These are phyloP conservation scores for Dryas octopetala DNA, from an alignment of 306 rosid species.

Conservation along the genomic window DNA sequence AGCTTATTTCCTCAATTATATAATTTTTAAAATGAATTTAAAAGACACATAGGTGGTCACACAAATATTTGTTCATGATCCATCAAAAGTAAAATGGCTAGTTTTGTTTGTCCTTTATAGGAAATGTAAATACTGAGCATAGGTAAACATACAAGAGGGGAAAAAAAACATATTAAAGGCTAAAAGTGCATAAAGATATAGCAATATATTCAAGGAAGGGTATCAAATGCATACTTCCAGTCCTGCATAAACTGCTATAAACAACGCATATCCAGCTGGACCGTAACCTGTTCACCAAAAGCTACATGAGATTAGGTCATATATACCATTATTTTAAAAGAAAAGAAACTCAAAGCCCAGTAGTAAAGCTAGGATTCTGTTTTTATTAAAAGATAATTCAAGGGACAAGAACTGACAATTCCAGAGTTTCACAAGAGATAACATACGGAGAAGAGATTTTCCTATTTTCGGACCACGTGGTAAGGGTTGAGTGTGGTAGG, in stretches of 20 bases:
- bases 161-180: background rate
- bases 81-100: too few relatives aligned
- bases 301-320: background rate
- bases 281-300: slow-evolving; percentile 78
- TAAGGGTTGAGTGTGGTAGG: background rate
- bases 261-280: slow-evolving; percentile 89
- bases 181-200: background rate
- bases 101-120: background rate
- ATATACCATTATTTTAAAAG: background rate
- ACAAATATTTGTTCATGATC: background rate
- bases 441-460: background rate
- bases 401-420: background rate
- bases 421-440: background rate
- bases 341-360: background rate
- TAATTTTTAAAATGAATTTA: background rate
- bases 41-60: background rate
- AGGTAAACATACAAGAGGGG: background rate
- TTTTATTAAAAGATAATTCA: background rate
- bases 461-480: background rate
- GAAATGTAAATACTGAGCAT: background rate
- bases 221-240: slow-evolving; percentile 59
- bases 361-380: background rate
- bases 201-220: slow-evolving; percentile 13
- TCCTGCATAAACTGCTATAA: slow-evolving; percentile 94
- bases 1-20: background rate